Evolutionary conservation across 2,329 filamentous ascomycete genomes (phyloP), one percentile per base, ranked within the genome.

Genomic region (Herpotrichia juniperi): DNA sequence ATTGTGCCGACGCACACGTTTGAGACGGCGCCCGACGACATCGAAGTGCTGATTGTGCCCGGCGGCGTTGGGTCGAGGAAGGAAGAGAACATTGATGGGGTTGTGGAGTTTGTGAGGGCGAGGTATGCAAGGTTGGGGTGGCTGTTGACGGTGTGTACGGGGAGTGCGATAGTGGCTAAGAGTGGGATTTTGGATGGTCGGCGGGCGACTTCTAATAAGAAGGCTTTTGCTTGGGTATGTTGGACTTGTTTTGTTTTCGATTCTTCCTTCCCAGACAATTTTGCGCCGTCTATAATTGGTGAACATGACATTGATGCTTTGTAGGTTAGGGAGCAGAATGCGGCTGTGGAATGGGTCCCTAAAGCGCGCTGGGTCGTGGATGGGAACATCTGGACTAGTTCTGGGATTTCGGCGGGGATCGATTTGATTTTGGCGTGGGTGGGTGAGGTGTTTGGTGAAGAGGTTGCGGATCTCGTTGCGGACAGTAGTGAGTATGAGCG

Each of bases 151-250:
- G 79, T 90, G 1, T 90, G 88, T 68, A 90, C 86, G 1, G 87
- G 87, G 0, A 78, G 83, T 4, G 80, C 80, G 2, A 69, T 88
- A 4, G 77, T 83, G 0, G 87, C 87, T 0, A 73, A 76, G 37
- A 76, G 85, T 0, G 87, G 87, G 0, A 68, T 88, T 1, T 67
- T 91, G 25, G 79, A 89, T 53, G 83, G 84, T 0, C 76, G 74
- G 54, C 73, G 78, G 14, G 88, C 86, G 3, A 90, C 88, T 3
- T 87, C 84, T 14, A 90, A 90, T 66, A 90, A 90, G 71, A 69
- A 69, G 6, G 77, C 79, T 0, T 89, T 82, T 77, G 68, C 71
- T 22, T 62, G 62, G 7, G 65, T 67, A 62, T 61, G 12, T 1
- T 40, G 49, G 4, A 12, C 48, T 46, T 39, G 22, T 32, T 48